These are phyloP conservation scores for Omphalotus olearius DNA, from an alignment of 1,284 basidiomycete genomes.

Conservation along the genomic window DNA sequence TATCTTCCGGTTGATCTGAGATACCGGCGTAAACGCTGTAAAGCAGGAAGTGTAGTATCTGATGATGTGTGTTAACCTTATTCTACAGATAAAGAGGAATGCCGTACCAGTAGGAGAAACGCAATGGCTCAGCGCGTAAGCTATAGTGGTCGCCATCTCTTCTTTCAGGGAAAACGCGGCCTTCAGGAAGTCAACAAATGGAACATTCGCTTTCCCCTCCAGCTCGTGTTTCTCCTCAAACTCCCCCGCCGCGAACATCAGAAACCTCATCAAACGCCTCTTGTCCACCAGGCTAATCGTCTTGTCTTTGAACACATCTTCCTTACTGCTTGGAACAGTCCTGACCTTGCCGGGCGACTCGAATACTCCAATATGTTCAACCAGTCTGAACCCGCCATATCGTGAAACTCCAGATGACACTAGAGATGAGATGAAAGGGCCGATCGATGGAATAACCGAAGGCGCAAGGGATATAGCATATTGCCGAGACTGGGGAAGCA, in stretches of 20 bases:
- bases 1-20: conserved; percentile 84
- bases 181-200: conserved; percentile 61
- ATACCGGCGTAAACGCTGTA: conserved; percentile 68
- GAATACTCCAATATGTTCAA: conserved; percentile 75
- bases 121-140: conserved; percentile 74
- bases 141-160: conserved; percentile 55
- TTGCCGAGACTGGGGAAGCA: conserved; percentile 59
- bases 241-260: conserved; percentile 76
- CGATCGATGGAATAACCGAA: conserved; percentile 75
- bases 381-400: conserved; percentile 86
- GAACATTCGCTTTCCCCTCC: conserved; percentile 47
- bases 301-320: conserved; percentile 89
- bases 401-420: conserved; percentile 84
- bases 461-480: conserved; percentile 88
- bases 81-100: conserved; percentile 1
- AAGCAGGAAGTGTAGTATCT: conserved; percentile 65
- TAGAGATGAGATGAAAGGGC: conserved; percentile 78
- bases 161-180: conserved; percentile 60
- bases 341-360: conserved; percentile 42
- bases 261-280: conserved; percentile 88
- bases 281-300: conserved; percentile 82
- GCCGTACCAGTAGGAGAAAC: conserved; percentile 44
- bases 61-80: conserved; percentile 10
- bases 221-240: conserved; percentile 65
- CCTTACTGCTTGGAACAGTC: conserved; percentile 86